These are phyloP conservation scores for Malus domestica DNA, from an alignment of 306 rosid species.

Conservation along the genomic window DNA sequence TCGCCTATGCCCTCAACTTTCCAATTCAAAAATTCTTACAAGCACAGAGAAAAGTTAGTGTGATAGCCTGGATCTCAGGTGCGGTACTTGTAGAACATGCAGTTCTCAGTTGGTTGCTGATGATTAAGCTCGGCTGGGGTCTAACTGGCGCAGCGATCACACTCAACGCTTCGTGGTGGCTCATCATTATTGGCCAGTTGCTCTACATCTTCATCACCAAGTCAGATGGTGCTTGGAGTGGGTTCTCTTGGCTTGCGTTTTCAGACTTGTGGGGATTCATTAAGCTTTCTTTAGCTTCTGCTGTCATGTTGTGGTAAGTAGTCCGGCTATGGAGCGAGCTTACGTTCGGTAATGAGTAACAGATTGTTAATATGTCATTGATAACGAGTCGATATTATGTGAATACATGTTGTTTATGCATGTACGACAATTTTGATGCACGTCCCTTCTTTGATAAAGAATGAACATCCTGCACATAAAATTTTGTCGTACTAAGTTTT, in stretches of 20 bases:
- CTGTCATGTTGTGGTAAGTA: slow-evolving; percentile 66
- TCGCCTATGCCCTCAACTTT: slow-evolving; percentile 60
- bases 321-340: neutral
- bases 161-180: slow-evolving; percentile 67
- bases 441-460: neutral
- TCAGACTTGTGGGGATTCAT: slow-evolving; percentile 49
- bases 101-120: slow-evolving; percentile 55
- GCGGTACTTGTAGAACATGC: slow-evolving; percentile 36
- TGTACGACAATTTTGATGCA: neutral
- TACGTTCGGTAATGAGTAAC: neutral
- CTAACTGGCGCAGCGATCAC: slow-evolving; percentile 56
- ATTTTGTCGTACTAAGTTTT: neutral
- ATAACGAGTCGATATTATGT: neutral
- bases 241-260: slow-evolving; percentile 70
- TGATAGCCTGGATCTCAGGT: slow-evolving; percentile 48
- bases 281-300: slow-evolving; percentile 74
- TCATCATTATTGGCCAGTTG: slow-evolving; percentile 37
- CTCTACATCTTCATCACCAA: slow-evolving; percentile 51
- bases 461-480: neutral
- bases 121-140: slow-evolving; percentile 55
- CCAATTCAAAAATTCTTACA: slow-evolving; percentile 75
- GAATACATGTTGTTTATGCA: neutral
- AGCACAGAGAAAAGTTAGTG: slow-evolving; percentile 57
- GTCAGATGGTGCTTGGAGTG: slow-evolving; percentile 82
- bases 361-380: no score